These are phyloP conservation scores for Rhododendron kiyosumense DNA, from an alignment of 148 eudicot genomes.

Conservation along the genomic window DNA sequence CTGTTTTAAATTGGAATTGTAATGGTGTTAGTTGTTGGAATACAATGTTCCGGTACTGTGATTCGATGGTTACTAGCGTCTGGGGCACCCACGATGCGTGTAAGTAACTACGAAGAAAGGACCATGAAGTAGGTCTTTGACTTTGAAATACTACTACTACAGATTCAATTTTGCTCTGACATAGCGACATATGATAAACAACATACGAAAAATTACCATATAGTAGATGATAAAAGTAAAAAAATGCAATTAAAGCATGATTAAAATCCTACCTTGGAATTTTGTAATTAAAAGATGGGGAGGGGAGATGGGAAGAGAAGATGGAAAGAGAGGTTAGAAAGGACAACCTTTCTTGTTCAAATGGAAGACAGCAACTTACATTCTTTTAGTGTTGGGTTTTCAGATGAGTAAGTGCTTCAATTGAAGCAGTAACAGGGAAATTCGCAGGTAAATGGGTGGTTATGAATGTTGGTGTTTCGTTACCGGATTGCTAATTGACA, in stretches of 20 bases:
- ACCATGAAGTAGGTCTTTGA: not conserved
- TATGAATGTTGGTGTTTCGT: not conserved
- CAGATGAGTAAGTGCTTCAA: not conserved
- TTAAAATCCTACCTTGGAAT: not conserved
- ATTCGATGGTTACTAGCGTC: no score
- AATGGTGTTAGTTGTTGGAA: not conserved
- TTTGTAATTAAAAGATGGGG: not conserved
- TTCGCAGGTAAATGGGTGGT: not conserved
- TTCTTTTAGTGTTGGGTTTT: not conserved
- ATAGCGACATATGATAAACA: not conserved
- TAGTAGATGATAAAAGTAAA: not conserved
- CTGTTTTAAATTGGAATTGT: not conserved
- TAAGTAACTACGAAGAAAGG: no score
- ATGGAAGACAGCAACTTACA: not conserved
- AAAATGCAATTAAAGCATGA: not conserved
- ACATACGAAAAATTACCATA: not conserved
- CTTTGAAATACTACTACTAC: not conserved
- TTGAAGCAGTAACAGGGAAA: not conserved
- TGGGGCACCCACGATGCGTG: no score
- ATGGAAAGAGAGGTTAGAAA: not conserved
- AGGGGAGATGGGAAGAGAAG: not conserved
- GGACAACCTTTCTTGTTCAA: not conserved
- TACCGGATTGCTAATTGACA: not conserved
- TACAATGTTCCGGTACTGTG: not conserved
- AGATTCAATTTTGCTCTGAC: not conserved